Evolutionary conservation across 2,329 filamentous ascomycete species (phyloP), one percentile per base, ranked within the genome.

Genomic region (Penicillium sp.): DNA sequence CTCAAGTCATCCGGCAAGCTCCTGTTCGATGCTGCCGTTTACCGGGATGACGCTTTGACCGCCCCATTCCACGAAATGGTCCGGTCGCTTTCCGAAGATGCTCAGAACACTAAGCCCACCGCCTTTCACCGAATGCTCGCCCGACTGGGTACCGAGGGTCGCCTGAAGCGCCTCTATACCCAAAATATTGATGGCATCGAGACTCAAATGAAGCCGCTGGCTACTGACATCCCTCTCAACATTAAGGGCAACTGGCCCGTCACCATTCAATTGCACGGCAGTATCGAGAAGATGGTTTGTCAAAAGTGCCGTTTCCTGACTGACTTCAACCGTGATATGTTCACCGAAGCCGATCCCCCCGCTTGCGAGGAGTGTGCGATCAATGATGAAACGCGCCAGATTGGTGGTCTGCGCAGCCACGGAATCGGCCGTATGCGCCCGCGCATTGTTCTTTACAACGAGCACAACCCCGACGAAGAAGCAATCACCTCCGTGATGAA

Each of bases 131-230:
- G 97, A 70, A 83, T 99, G 73, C 82, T 99, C 41, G 94, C 94
- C 45, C 93, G 92, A 3, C 81, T 99, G 21, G 90, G 93, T 4
- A 83, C 89, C 54, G 92, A 97, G 74, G 90, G 88, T 41, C 89
- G 94, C 18, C 77, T 99, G 22, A 79, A 97, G 69, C 89, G 94
- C 41, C 82, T 99, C 6, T 99, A 99, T 73, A 93, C 90, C 3
- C 94, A 99, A 70, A 99, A 99, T 64, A 93, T 99, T 32, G 94
- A 99, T 75, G 91, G 92, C 54, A 89, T 99, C 61, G 94, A 99
- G 66, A 94, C 90, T 0, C 84, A 86, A 7, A 82, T 99, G 72
- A 79, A 85, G 44, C 92, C 93, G 3, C 79, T 99, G 8, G 81
- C 83, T 24, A 97, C 94, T 0, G 82, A 83, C 48, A 86, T 96